These are phyloP conservation scores for Tylopilus plumbeoviolaceoides DNA, from an alignment of 768 basidiomycete genomes.

Conservation along the genomic window DNA sequence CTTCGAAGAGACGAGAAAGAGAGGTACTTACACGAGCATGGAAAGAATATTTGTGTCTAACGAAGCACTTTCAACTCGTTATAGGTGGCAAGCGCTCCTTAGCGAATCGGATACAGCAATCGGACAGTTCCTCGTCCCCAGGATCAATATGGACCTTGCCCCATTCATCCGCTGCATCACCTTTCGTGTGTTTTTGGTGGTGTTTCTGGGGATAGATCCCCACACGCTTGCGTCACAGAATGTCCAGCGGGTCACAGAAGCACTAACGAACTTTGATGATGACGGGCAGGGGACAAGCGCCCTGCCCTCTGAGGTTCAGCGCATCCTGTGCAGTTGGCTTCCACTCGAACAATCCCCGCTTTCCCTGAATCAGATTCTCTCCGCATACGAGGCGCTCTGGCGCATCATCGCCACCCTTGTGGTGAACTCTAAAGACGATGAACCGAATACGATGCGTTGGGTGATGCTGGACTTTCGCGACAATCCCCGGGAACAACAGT, in stretches of 20 bases:
- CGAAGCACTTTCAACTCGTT: not conserved
- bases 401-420: constrained; percentile 50
- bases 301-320: constrained; percentile 34
- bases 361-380: constrained; percentile 51
- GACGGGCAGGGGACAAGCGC: constrained; percentile 13
- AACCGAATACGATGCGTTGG: constrained; percentile 11
- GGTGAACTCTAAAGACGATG: constrained; percentile 28
- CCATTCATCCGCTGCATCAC: constrained; percentile 42
- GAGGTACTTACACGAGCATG: constrained; percentile 12
- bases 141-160: constrained; percentile 30
- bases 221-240: constrained; percentile 22
- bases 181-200: constrained; percentile 40
- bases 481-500: constrained; percentile 28
- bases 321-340: constrained; percentile 39
- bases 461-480: constrained; percentile 38
- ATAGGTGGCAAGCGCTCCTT: constrained; percentile 17
- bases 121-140: constrained; percentile 9
- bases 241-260: constrained; percentile 34
- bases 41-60: constrained; percentile 2
- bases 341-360: constrained; percentile 19
- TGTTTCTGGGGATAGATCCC: constrained; percentile 36
- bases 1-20: constrained; percentile 1
- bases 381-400: constrained; percentile 62
- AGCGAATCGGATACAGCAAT: constrained; percentile 9
- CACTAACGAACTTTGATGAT: constrained; percentile 46